Evolutionary conservation across 805 yeast genomes (phyloP), one percentile per base, ranked within the genome.

Genomic region (Middelhovenomyces tepae): DNA sequence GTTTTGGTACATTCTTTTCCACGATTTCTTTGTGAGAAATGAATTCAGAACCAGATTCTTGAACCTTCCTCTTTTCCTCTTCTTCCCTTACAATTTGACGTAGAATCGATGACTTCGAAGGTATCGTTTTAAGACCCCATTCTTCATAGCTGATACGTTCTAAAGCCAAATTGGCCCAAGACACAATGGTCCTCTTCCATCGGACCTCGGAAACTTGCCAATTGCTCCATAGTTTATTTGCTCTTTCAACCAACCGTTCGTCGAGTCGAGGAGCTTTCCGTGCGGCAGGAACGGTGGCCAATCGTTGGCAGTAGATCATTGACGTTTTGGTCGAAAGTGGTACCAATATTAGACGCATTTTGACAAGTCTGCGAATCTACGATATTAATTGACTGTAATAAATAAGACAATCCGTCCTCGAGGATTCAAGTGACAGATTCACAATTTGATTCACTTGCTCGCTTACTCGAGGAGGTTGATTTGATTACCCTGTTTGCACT

Each of bases 101-200:
- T 22, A 75, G 56, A 56, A 82, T 67, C 22, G 77, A 62, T 22
- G 60, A 56, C 37, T 71, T 68, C 2, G 86, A 74, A 1, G 97
- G 96, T 16, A 89, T 71, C 2, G 89, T 71, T 39, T 74, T 65
- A 38, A 87, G 61, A 28, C 85, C 71, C 47, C 73, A 70, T 50
- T 87, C 97, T 43, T 78, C 75, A 72, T 89, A 87, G 2, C 89
- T 84, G 5, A 82, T 73, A 15, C 73, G 64, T 33, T 71, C 69
- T 44, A 86, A 54, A 24, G 79, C 62, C 35, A 53, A 54, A 27
- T 71, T 66, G 10, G 78, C 69, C 40, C 62, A 61, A 2, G 50
- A 32, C 2, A 80, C 85, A 28, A 86, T 67, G 34, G 62, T 65
- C 42, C 68, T 60, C 53, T 84, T 84, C 47, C 78, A 57, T 7